Conservation (phyloP, 2,329 filamentous ascomycete species). For the Phaeoacremonium minimum region DNA sequence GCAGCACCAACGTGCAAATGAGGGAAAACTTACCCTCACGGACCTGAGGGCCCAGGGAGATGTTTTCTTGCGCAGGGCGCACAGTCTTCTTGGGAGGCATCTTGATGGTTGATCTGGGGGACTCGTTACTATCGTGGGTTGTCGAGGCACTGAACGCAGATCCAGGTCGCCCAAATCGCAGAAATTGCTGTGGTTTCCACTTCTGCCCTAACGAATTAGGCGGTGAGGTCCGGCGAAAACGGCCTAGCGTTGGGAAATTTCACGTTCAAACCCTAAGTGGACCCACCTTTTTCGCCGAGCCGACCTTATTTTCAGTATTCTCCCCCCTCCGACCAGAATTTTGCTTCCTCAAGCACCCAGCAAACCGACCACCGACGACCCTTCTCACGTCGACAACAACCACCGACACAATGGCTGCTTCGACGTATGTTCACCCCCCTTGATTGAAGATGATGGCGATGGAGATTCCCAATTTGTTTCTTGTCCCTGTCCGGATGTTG, state of each 20-base stretch:
- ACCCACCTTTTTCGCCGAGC: neutral
- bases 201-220: conserved; percentile 10
- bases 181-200: neutral
- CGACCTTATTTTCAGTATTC: too few species aligned
- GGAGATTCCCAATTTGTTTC: conserved; percentile 33
- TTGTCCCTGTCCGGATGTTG: conserved; percentile 20
- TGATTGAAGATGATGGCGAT: conserved; percentile 10
- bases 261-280: conserved; percentile 19
- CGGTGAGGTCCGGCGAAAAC: conserved; percentile 16
- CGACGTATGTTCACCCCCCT: conserved; percentile 18
- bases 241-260: too few species aligned
- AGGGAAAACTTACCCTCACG: conserved; percentile 70
- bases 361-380: conserved; percentile 22
- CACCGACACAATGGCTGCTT: conserved; percentile 19
- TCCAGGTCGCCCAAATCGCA: conserved; percentile 11
- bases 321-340: too few species aligned
- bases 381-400: conserved; percentile 20
- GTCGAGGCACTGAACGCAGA: too few species aligned
- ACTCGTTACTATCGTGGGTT: too few species aligned
- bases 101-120: conserved; percentile 36
- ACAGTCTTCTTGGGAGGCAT: conserved; percentile 95
- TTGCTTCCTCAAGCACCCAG: conserved; percentile 11
- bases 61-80: conserved; percentile 89
- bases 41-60: conserved; percentile 94
- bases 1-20: conserved; percentile 2